Evolutionary conservation across 2,329 filamentous ascomycete species (phyloP).

Genomic region (Chaetomium sp.): DNA sequence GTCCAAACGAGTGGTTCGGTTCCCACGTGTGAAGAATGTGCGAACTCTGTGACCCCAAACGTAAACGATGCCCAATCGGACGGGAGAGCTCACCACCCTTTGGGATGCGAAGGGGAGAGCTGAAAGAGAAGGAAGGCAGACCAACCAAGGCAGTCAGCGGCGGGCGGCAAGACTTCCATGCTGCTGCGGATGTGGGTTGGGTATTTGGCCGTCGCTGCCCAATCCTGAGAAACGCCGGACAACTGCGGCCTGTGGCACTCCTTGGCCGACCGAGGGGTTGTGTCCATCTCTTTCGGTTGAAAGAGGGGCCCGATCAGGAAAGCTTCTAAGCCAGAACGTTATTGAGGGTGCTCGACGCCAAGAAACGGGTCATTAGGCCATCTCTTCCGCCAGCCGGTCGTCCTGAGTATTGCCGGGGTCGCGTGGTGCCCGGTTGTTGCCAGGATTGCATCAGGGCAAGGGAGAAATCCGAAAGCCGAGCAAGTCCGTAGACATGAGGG

Average conservation of each 20-base stretch:
- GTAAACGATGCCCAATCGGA: not conserved
- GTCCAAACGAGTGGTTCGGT: not conserved
- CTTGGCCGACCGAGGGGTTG: not conserved
- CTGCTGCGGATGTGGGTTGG: constrained; percentile 1
- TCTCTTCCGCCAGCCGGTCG: not conserved
- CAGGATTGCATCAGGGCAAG: not conserved
- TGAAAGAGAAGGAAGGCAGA: not conserved
- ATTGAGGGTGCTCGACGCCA: not conserved
- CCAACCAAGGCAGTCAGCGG: not conserved
- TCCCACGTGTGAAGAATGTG: not conserved
- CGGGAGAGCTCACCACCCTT: not conserved
- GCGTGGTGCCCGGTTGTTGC: not conserved
- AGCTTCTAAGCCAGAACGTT: not conserved
- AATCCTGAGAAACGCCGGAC: not conserved
- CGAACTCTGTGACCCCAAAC: not conserved
- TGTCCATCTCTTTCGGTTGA: not conserved
- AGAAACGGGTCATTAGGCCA: constrained; percentile 1
- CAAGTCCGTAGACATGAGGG: not conserved
- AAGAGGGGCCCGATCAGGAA: not conserved
- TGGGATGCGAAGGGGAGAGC: not conserved
- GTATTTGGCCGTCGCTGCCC: constrained; percentile 12
- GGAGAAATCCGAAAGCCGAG: not conserved
- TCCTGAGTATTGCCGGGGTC: not conserved
- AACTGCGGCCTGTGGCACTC: constrained; percentile 1
- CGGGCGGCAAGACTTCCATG: not conserved